These are phyloP conservation scores for Curvularia spicifera DNA, from an alignment of 2,329 filamentous ascomycete species.

Conservation along the genomic window DNA sequence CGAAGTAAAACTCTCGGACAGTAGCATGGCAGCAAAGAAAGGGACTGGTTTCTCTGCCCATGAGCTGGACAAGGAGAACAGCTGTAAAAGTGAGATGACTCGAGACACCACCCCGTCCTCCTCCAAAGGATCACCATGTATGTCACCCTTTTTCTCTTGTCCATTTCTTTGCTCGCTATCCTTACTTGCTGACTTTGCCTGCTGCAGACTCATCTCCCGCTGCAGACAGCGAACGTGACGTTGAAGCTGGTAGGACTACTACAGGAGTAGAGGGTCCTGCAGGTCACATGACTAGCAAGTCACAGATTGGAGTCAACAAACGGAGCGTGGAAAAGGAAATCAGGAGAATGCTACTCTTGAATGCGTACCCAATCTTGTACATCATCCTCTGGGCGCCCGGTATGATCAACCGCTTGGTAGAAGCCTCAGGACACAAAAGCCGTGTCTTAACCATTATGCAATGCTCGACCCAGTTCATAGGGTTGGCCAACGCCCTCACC, in stretches of 20 bases:
- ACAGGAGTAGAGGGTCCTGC: neutral
- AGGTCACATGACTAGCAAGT: neutral
- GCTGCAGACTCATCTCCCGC: neutral
- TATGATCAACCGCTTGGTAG: slow-evolving; percentile 32
- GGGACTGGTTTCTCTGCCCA: neutral
- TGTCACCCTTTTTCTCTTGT: neutral
- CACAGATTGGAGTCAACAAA: neutral
- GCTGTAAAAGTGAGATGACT: neutral
- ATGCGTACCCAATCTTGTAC: slow-evolving; percentile 45
- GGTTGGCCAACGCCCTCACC: slow-evolving; percentile 27
- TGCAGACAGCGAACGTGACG: neutral
- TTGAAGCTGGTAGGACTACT: neutral
- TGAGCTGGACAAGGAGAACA: neutral
- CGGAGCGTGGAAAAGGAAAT: slow-evolving; percentile 29
- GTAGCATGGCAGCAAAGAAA: slow-evolving; percentile 10
- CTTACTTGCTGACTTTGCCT: neutral
- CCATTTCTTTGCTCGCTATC: no score
- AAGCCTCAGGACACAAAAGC: slow-evolving; percentile 21
- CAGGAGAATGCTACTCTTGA: slow-evolving; percentile 40
- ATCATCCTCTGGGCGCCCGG: slow-evolving; percentile 46
- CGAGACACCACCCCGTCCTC: neutral
- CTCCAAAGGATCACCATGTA: slow-evolving; percentile 1
- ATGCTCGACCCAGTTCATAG: slow-evolving; percentile 31
- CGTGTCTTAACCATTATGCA: slow-evolving; percentile 21
- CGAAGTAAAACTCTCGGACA: slow-evolving; percentile 11